phyloP scores from a whole-genome alignment of 352 stramenopile genomes.

The Elongisporangium undulatum region DNA sequence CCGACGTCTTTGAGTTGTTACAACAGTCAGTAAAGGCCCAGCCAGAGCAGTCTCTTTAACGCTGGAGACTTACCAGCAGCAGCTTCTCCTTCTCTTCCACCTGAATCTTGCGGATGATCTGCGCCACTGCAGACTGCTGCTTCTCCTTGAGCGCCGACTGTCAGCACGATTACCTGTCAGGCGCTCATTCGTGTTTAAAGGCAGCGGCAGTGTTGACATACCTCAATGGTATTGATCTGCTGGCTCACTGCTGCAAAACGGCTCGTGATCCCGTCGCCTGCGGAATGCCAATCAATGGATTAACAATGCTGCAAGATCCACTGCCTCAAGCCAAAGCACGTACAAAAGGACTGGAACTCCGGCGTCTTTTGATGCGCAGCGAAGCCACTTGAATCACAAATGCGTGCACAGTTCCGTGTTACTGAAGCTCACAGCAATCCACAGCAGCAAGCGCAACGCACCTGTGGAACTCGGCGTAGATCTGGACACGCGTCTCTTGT shows the following conservation, averaged over 20 bases:
- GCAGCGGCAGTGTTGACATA: conserved; percentile 11
- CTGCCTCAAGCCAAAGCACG: conserved; percentile 3
- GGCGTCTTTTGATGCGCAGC: conserved; percentile 57
- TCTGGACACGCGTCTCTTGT: conserved; percentile 62
- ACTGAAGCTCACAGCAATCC: not conserved
- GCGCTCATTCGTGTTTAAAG: not conserved
- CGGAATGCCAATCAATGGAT: not conserved
- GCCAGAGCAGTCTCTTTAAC: not conserved
- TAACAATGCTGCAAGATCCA: not conserved
- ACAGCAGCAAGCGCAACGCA: conserved; percentile 10
- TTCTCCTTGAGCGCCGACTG: conserved; percentile 25
- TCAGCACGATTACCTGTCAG: not conserved
- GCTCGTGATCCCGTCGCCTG: conserved; percentile 56
- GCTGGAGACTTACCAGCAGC: conserved; percentile 33
- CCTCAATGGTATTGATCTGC: conserved; percentile 68
- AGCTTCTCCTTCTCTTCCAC: conserved; percentile 81
- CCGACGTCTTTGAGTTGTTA: conserved; percentile 46
- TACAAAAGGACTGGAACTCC: conserved; percentile 64
- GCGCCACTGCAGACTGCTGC: conserved; percentile 31
- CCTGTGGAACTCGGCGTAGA: conserved; percentile 65
- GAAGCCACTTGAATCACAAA: conserved; percentile 42
- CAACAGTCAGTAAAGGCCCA: conserved; percentile 1
- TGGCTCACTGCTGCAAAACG: conserved; percentile 64
- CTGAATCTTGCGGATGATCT: conserved; percentile 71
- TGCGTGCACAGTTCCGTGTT: not conserved